Percentiles rank a stretch among this genome's conserved stretches.
These are phyloP conservation scores for Bipolaris cookei DNA, from an alignment of 2,329 filamentous ascomycete genomes.

Conservation along the genomic window DNA sequence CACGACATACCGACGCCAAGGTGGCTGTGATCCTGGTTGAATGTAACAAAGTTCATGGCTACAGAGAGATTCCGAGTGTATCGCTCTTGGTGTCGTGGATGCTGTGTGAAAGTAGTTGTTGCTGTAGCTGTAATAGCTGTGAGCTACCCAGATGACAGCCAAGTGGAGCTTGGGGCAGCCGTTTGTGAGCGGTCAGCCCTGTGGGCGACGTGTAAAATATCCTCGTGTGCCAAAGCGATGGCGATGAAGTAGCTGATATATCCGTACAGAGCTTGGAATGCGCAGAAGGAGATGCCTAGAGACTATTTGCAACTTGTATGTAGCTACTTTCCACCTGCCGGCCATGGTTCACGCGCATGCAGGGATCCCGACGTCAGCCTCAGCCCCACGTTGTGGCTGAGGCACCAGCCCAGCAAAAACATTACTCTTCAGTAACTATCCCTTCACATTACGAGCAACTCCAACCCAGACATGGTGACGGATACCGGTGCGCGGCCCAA, in stretches of 20 bases:
- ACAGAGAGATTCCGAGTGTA: conserved; percentile 41
- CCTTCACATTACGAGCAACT: conserved; percentile 3
- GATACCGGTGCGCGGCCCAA: conserved; percentile 20
- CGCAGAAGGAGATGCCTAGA: conserved; percentile 4
- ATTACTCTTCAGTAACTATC: conserved; percentile 13
- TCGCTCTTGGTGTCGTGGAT: conserved; percentile 8
- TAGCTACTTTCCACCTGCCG: conserved; percentile 10
- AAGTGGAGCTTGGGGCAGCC: conserved; percentile 32
- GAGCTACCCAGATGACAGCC: conserved; percentile 14
- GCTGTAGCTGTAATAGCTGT: background rate
- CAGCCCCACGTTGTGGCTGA: conserved; percentile 33
- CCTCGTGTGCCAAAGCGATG: conserved; percentile 4
- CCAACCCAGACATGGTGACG: conserved; percentile 18
- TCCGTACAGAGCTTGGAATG: conserved; percentile 1
- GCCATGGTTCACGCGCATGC: conserved; percentile 20
- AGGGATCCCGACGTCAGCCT: conserved; percentile 23
- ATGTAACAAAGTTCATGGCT: conserved; percentile 93
- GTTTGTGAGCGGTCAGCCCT: conserved; percentile 19
- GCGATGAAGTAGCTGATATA: conserved; percentile 20
- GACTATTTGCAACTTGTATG: conserved; percentile 12
- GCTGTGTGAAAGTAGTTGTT: conserved; percentile 3
- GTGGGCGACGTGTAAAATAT: conserved; percentile 16
- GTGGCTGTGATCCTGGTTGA: conserved; percentile 98
- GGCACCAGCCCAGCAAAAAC: conserved; percentile 24
- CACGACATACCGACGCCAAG: conserved; percentile 80